phyloP scores from a whole-genome alignment of 192 early-diverging fungal genomes.

The Rhizophagus sp. region DNA sequence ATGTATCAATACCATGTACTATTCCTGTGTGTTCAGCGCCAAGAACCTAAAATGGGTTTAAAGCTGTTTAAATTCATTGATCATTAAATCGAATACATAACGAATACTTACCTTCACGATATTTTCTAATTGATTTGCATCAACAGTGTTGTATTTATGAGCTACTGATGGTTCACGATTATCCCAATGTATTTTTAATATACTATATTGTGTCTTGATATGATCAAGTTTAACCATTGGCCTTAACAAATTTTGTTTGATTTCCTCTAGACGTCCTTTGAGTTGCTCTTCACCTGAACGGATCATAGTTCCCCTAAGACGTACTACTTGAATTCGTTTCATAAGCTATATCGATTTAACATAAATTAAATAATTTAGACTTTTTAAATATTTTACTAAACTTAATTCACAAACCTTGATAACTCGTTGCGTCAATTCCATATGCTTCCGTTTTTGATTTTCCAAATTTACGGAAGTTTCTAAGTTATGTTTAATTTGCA shows the following conservation, averaged over 20 bases:
- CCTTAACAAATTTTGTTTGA: conserved; percentile 72
- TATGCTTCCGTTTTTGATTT: conserved; percentile 78
- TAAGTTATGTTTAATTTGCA: conserved; percentile 69
- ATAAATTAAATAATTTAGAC: background rate
- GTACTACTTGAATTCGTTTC: conserved; percentile 82
- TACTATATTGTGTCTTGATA: conserved; percentile 81
- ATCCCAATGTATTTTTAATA: conserved; percentile 71
- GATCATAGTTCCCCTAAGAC: conserved; percentile 80
- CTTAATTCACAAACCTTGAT: conserved; percentile 52
- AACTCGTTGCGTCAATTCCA: conserved; percentile 72
- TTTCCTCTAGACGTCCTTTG: conserved; percentile 68
- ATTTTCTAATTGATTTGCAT: conserved; percentile 57
- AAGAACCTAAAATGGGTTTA: background rate
- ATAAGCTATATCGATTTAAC: conserved; percentile 64
- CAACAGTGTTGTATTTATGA: conserved; percentile 52
- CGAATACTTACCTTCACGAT: conserved; percentile 50
- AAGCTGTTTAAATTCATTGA: background rate
- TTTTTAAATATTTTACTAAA: background rate
- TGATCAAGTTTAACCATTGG: conserved; percentile 81
- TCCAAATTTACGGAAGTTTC: conserved; percentile 73
- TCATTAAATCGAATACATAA: background rate
- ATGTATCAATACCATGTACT: conserved; percentile 20
- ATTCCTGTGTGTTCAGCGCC: conserved; percentile 18
- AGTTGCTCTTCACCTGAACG: conserved; percentile 83
- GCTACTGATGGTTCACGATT: conserved; percentile 41